A percentile compares a stretch with the other conserved stretches of the same genome.
These are phyloP conservation scores for Salix koriyanagi DNA, from an alignment of 345 rosid species.

Conservation along the genomic window DNA sequence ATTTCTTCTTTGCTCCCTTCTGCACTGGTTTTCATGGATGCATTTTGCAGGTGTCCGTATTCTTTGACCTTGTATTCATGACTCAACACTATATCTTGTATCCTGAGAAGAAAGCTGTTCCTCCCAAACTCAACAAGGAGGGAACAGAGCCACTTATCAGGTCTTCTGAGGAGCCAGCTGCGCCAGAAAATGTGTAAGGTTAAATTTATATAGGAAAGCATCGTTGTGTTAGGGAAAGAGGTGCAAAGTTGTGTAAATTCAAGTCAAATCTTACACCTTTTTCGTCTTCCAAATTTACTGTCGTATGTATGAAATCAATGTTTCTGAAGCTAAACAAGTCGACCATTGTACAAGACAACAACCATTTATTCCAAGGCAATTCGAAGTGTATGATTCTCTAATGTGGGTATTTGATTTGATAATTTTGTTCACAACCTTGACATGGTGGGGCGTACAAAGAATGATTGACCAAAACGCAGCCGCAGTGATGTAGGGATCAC, in stretches of 20 bases:
- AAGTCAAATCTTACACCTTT: neutral
- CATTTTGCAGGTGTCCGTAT: constrained; percentile 57
- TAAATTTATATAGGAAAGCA: neutral
- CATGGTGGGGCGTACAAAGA: no score
- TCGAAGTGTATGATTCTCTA: neutral
- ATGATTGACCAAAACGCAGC: no score
- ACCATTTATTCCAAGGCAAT: neutral
- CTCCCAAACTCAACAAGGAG: constrained; percentile 33
- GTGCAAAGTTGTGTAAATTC: neutral
- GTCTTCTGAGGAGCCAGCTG: constrained; percentile 25
- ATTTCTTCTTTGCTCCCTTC: neutral
- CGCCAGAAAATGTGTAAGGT: constrained; percentile 42
- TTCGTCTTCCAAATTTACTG: neutral
- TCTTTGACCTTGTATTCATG: constrained; percentile 85
- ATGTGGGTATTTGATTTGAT: neutral
- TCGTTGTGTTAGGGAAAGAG: neutral
- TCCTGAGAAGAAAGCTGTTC: constrained; percentile 30
- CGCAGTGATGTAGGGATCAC: no score
- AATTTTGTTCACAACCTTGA: neutral
- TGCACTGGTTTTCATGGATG: neutral
- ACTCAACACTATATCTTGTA: constrained; percentile 75
- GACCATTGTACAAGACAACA: neutral
- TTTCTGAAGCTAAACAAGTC: neutral
- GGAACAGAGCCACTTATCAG: constrained; percentile 50
- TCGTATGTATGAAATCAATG: neutral